These are phyloP conservation scores for Nothophaeocryptopus gaeumannii DNA, from an alignment of 2,329 filamentous ascomycete species.

Conservation along the genomic window DNA sequence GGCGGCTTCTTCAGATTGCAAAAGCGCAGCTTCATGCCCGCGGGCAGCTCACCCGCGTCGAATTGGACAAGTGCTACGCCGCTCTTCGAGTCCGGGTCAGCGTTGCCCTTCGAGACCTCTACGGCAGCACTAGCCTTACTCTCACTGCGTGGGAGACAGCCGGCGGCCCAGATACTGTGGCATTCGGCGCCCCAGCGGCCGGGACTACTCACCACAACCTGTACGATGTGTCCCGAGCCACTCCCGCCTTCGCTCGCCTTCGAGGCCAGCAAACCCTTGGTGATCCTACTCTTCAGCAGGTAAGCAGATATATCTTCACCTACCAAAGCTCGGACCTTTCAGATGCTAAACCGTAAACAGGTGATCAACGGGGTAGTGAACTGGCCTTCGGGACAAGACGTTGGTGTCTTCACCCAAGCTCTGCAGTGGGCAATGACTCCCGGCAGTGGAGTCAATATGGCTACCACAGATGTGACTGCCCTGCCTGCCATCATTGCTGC, in stretches of 20 bases:
- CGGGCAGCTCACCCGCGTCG: background rate
- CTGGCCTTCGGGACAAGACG: slow-evolving; percentile 12
- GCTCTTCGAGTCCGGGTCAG: slow-evolving; percentile 1
- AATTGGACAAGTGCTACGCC: background rate
- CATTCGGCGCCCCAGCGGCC: background rate
- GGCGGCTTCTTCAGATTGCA: slow-evolving; percentile 11
- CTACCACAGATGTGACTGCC: background rate
- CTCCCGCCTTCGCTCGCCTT: too few species aligned
- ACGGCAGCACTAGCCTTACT: background rate
- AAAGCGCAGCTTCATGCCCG: slow-evolving; percentile 12
- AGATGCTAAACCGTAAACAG: background rate
- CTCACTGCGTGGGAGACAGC: background rate
- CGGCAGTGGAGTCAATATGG: background rate
- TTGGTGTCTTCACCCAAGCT: slow-evolving; percentile 9
- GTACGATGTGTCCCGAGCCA: background rate
- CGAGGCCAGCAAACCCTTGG: too few species aligned
- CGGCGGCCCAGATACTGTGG: background rate
- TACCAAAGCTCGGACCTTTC: background rate
- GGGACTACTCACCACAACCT: background rate
- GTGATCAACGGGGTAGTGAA: slow-evolving; percentile 8
- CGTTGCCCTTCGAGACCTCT: background rate
- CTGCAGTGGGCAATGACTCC: slow-evolving; percentile 2
- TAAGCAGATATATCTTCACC: too few species aligned
- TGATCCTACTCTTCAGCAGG: too few species aligned
- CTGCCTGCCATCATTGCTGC: background rate